Percentiles rank a stretch among this genome's conserved stretches.
Conservation (phyloP, 2,329 filamentous ascomycete species). For the Cordyceps cateniannulata region DNA sequence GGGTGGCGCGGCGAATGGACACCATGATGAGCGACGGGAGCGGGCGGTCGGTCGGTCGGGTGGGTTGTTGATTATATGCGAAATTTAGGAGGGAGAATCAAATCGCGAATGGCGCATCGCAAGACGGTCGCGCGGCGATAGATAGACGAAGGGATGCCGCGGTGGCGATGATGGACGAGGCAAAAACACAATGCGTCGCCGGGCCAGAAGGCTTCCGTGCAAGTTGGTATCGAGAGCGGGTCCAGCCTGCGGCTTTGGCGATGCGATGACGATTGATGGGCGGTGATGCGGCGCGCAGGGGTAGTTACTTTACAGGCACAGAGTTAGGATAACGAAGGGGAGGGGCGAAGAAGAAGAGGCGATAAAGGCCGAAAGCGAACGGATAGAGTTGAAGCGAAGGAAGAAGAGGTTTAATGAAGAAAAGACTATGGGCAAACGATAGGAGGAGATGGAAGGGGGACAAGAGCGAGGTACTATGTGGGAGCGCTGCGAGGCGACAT, state of each 20-base stretch:
- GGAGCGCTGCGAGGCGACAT: background rate
- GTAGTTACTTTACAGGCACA: no score
- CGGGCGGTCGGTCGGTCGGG: background rate
- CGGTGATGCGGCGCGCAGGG: background rate
- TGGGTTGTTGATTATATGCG: background rate
- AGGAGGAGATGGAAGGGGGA: background rate
- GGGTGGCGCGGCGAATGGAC: conserved; percentile 10
- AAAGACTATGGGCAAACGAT: background rate
- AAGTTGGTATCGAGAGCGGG: conserved; percentile 9
- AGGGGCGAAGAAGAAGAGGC: background rate
- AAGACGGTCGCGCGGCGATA: background rate
- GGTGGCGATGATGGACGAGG: conserved; percentile 7
- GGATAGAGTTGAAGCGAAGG: conserved; percentile 3
- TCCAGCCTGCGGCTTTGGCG: background rate
- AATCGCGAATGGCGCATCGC: conserved; percentile 3
- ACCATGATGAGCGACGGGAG: conserved; percentile 2
- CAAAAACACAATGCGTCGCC: background rate
- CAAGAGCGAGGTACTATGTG: background rate
- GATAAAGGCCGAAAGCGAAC: background rate
- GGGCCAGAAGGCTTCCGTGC: background rate
- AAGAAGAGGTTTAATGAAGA: background rate
- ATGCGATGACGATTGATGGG: background rate
- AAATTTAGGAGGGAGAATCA: background rate
- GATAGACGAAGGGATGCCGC: background rate
- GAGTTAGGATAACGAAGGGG: background rate